A percentile compares a stretch with the other conserved stretches of the same genome.
These are phyloP conservation scores for Boletellus sp. DNA, from an alignment of 768 basidiomycete genomes.

Conservation along the genomic window DNA sequence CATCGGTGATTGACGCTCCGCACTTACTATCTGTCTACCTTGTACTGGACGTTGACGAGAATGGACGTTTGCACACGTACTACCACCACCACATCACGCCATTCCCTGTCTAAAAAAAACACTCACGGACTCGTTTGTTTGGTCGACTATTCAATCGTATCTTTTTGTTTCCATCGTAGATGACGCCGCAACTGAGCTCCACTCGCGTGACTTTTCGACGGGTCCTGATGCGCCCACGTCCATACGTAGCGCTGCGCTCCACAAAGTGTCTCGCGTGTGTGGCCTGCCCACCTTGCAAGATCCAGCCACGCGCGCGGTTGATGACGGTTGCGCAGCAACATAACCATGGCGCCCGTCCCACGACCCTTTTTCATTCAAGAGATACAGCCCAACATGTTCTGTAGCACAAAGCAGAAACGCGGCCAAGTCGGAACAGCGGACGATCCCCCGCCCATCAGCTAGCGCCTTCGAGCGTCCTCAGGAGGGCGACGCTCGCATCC, in stretches of 20 bases:
- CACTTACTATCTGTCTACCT: neutral
- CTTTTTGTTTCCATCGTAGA: neutral
- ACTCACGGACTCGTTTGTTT: neutral
- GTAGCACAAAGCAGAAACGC: neutral
- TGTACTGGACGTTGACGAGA: constrained; percentile 5
- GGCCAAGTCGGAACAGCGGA: neutral
- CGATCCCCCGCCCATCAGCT: neutral
- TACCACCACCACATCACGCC: neutral
- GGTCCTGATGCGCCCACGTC: no score
- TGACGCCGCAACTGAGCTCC: neutral
- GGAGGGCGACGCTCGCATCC: constrained; percentile 18
- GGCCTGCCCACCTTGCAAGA: neutral
- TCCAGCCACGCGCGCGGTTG: neutral
- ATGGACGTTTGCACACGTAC: constrained; percentile 8
- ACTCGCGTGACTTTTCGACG: neutral
- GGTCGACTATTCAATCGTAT: neutral
- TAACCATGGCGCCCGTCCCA: neutral
- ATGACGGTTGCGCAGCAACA: neutral
- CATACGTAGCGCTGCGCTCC: neutral
- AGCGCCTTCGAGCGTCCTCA: constrained; percentile 19
- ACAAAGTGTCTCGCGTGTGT: neutral
- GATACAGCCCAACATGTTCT: neutral
- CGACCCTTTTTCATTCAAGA: neutral
- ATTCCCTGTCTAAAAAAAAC: neutral
- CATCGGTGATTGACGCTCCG: neutral